Percentiles rank a stretch among this genome's conserved stretches.
phyloP scores from a whole-genome alignment of 768 basidiomycete species.

The Tulasnella sp. region DNA sequence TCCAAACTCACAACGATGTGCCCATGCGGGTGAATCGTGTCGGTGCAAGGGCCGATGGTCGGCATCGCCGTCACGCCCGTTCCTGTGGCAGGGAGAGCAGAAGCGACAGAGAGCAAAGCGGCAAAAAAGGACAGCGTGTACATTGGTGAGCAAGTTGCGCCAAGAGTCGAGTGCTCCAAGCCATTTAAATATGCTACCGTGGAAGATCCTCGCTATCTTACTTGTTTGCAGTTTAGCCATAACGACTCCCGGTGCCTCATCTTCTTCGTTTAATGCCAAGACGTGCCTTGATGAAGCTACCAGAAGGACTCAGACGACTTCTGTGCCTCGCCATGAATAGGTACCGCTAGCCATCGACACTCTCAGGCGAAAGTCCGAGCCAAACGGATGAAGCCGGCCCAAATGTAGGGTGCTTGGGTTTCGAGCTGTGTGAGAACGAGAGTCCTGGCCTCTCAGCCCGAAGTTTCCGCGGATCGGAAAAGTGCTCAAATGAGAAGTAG shows the following conservation, averaged over 20 bases:
- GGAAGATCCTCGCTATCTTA: background rate
- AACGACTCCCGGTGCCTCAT: background rate
- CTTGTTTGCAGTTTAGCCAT: background rate
- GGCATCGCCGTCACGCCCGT: background rate
- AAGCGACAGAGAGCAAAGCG: background rate
- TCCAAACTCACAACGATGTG: background rate
- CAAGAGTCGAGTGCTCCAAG: background rate
- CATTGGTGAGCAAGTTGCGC: background rate
- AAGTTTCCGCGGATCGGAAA: background rate
- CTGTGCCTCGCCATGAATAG: background rate
- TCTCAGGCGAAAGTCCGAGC: background rate
- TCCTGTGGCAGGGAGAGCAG: background rate
- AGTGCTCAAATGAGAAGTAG: background rate
- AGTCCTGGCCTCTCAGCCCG: background rate
- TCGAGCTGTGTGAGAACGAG: background rate
- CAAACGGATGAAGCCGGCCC: background rate
- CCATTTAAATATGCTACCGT: background rate
- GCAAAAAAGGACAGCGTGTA: background rate
- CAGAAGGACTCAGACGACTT: background rate
- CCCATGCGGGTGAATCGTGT: background rate
- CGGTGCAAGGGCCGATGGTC: background rate
- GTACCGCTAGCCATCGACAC: background rate
- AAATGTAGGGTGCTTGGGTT: background rate
- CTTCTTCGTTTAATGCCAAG: background rate
- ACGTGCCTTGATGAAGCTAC: background rate